Evolutionary conservation across 306 rosid genomes (phyloP).

Genomic region (Fagus sylvatica): DNA sequence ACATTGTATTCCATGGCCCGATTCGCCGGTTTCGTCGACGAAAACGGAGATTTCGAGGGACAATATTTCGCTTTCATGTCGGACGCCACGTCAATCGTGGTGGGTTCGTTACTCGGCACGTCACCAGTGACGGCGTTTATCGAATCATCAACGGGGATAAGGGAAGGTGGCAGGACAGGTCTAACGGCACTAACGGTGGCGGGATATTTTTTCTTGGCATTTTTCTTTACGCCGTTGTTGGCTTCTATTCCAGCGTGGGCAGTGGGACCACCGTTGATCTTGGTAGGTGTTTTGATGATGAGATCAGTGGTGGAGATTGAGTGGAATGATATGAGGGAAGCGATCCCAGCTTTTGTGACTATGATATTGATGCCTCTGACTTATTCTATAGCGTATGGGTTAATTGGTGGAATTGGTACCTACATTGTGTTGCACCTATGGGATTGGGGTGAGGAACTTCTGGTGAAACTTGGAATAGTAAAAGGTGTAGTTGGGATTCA

Average conservation of each 20-base stretch:
- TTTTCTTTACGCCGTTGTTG: constrained; percentile 87
- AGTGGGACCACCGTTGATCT: constrained; percentile 93
- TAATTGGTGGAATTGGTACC: constrained; percentile 91
- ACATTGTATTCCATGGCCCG: constrained; percentile 90
- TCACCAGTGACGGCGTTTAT: constrained; percentile 90
- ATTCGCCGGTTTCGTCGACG: constrained; percentile 82
- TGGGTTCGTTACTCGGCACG: constrained; percentile 79
- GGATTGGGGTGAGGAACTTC: constrained; percentile 59
- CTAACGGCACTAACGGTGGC: constrained; percentile 80
- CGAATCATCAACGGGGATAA: constrained; percentile 87
- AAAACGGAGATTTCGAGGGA: constrained; percentile 74
- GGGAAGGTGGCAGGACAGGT: constrained; percentile 96
- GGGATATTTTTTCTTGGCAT: constrained; percentile 62
- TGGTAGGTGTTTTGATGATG: constrained; percentile 98
- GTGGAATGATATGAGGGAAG: constrained; percentile 93
- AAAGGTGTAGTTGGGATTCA: constrained; percentile 17
- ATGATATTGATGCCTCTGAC: constrained; percentile 83
- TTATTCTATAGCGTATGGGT: constrained; percentile 82
- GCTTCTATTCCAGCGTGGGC: constrained; percentile 99
- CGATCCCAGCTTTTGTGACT: constrained; percentile 91
- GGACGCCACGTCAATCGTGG: constrained; percentile 88
- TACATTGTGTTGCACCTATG: constrained; percentile 61
- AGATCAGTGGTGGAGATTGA: constrained; percentile 83
- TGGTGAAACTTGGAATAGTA: constrained; percentile 33
- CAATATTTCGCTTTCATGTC: constrained; percentile 98